Base-by-base conservation (phyloP, 23 red algal genomes). In the Gracilaria caudata region DNA sequence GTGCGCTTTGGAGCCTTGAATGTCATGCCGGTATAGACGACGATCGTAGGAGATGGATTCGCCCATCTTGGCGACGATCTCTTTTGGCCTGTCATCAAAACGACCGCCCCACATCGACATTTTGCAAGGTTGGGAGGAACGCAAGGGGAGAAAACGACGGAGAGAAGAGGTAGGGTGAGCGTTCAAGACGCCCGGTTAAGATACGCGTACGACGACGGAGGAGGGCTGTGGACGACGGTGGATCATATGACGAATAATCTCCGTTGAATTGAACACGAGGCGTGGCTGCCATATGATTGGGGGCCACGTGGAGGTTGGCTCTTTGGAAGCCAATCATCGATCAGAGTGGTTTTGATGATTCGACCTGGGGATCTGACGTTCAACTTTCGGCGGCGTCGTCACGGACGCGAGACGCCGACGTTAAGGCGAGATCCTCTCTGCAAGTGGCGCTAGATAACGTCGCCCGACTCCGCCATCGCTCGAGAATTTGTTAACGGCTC, bases 91-190 rank as follows among this genome's bases (percentile, higher is more conserved):
- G 32, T 89, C 84, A 55, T 87, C 86, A 63, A 99, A 99, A 40
- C 93, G 90, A 40, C 97, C 97, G 54, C 93, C 94, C 97, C 97
- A 99, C 90, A 99, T 94, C 0, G 92, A 78, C 80, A 90, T 92
- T 3, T 57, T 68, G 80, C 11, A 37, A 9, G 21, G 29, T 8
- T 21, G 47, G 23, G 19, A 6, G 40, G 25, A 19, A 29, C 53
- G 38, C 4, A 21, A 24, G 44, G 29, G 32, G 17, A 26, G 30
- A 10, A 34, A 17, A 51, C 9, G 70, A 51, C 13, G 70, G 51
- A 56, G 21, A 10, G 51, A 30, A 2, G 3, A 3, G 3, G 49
- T 8, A 17, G 6, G 6, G 49, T 17, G 49, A 53, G 49, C 19
- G 43, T 53, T 9, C 19, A 1, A 2, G 49, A 17, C 49, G 49